Evolutionary conservation across 2,329 filamentous ascomycete species (phyloP).

Genomic region (Sarocladium brachiariae): DNA sequence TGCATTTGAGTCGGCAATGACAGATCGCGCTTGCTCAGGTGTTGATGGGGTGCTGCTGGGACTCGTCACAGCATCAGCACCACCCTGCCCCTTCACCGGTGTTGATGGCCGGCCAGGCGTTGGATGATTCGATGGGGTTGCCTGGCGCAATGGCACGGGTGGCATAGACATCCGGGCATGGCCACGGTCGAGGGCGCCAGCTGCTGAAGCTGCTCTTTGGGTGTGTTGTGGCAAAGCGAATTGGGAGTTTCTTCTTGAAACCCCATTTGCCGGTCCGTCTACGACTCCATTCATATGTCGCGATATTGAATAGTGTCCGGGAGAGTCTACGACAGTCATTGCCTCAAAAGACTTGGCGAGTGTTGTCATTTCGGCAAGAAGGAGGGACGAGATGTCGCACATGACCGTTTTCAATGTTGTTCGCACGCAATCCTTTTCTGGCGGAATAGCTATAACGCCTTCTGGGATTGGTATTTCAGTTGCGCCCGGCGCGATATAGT

Average conservation of each 20-base stretch:
- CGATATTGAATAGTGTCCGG: constrained; percentile 43
- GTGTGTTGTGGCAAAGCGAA: constrained; percentile 33
- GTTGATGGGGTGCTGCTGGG: constrained; percentile 27
- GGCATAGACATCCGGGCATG: constrained; percentile 77
- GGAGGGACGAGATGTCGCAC: constrained; percentile 67
- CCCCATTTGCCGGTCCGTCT: constrained; percentile 28
- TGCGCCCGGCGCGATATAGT: constrained; percentile 49
- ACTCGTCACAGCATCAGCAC: constrained; percentile 39
- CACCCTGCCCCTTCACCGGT: constrained; percentile 37
- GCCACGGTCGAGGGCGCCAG: constrained; percentile 49
- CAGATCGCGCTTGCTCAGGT: constrained; percentile 25
- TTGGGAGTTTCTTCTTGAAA: constrained; percentile 49
- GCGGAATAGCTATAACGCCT: constrained; percentile 65
- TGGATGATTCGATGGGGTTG: constrained; percentile 36
- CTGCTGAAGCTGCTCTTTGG: constrained; percentile 47
- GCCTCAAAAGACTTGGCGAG: constrained; percentile 67
- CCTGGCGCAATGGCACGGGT: constrained; percentile 46
- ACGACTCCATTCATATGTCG: constrained; percentile 33
- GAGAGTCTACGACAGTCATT: constrained; percentile 71
- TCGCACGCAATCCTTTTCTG: constrained; percentile 57
- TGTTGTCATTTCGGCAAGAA: constrained; percentile 69
- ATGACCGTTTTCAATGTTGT: constrained; percentile 78
- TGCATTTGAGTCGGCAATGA: constrained; percentile 19
- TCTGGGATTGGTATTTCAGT: constrained; percentile 48
- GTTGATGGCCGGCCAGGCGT: constrained; percentile 45